Evolutionary conservation across 1,284 basidiomycete species (phyloP), one percentile per base, ranked within the genome.

Genomic region (Cutaneotrichosporon sp.): DNA sequence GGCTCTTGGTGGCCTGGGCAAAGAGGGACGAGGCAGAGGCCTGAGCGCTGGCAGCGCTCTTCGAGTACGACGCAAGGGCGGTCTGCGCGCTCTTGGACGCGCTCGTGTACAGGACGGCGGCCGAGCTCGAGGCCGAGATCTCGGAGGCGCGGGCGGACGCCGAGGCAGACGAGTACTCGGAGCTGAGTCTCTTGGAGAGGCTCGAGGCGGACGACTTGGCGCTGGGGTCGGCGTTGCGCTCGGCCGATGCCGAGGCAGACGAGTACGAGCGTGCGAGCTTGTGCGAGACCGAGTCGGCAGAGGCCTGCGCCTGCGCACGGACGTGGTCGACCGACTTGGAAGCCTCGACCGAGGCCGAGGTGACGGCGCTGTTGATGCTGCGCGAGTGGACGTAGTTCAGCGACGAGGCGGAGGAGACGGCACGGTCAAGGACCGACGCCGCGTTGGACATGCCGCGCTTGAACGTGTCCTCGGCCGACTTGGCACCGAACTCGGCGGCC

Each of bases 391-490:
- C 34, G 50, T 9, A 14, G 47, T 70, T 70, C 24, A 66, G 67
- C 20, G 75, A 71, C 52, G 62, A 69, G 29, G 67, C 73, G 34
- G 76, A 75, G 54, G 63, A 66, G 64, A 72, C 64, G 49, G 72
- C 76, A 52, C 51, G 54, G 33, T 67, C 54, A 24, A 72, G 65
- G 43, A 67, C 72, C 20, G 73, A 72, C 11, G 73, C 71, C 24
- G 72, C 74, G 36, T 74, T 77, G 43, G 71, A 67, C 63, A 77
- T 72, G 59, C 73, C 79, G 38, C 73, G 64, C 57, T 80, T 72
- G 46, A 75, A 76, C 53, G 76, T 77, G 63, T 80, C 73, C 66
- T 80, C 77, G 38, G 77, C 72, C 45, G 79, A 34, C 22, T 34
- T n/a, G 33, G 27, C 78, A 34, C 77, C 72, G 42, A 79, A 29